Conservation (phyloP, 1,284 basidiomycete species). For the Ceratobasidium theobromae region DNA sequence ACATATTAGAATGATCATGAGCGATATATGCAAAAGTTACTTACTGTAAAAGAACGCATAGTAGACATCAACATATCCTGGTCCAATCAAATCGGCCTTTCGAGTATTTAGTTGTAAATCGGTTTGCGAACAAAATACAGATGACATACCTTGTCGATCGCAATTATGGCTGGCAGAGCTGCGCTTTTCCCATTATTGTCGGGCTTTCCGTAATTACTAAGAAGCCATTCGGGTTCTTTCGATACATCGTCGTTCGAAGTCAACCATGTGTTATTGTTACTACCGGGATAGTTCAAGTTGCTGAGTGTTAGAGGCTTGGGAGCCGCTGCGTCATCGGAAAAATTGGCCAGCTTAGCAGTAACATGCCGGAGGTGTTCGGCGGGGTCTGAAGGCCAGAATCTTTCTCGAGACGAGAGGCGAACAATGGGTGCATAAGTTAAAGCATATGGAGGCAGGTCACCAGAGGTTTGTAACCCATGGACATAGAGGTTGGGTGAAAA, state of each 20-base stretch:
- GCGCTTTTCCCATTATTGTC: conserved; percentile 37
- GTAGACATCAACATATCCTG: conserved; percentile 46
- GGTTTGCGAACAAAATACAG: neutral
- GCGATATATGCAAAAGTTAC: neutral
- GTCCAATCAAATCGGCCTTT: conserved; percentile 36
- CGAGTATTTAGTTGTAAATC: neutral
- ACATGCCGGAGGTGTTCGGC: conserved; percentile 42
- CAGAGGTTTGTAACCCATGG: conserved; percentile 20
- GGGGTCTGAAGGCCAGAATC: conserved; percentile 44
- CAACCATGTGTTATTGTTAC: conserved; percentile 6
- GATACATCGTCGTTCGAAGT: conserved; percentile 19
- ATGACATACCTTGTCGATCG: conserved; percentile 41
- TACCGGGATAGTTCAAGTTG: conserved; percentile 26
- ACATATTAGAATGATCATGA: neutral
- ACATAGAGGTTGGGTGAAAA: neutral
- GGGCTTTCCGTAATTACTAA: conserved; percentile 20
- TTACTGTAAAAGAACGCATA: conserved; percentile 38
- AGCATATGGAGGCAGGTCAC: conserved; percentile 40
- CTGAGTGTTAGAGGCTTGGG: conserved; percentile 10
- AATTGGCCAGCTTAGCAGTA: conserved; percentile 21
- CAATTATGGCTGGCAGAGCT: conserved; percentile 42
- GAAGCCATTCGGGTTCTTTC: conserved; percentile 17
- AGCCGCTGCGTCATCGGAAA: conserved; percentile 4
- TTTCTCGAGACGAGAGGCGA: conserved; percentile 42
- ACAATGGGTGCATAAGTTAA: conserved; percentile 40